phyloP scores from a whole-genome alignment of 164 flowering plant species.

The Vitis vinifera region DNA sequence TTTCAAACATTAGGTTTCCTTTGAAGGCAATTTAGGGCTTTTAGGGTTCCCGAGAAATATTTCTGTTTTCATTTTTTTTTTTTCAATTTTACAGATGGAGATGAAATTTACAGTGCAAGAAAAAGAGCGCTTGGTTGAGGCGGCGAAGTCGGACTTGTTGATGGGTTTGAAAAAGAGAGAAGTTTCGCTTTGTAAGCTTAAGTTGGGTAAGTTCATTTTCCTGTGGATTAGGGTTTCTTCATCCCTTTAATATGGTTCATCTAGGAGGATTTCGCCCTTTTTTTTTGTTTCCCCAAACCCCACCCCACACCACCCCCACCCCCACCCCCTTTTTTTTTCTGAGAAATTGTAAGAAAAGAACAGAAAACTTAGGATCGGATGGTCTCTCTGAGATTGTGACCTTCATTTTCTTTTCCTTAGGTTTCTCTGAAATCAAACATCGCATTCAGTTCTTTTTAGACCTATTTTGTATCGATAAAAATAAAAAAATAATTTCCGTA shows the following conservation, averaged over 20 bases:
- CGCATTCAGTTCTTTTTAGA: too few relatives aligned
- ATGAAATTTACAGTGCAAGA: conserved; percentile 25
- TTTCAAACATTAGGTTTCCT: background rate
- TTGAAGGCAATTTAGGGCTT: conserved; percentile 1
- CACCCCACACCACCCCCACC: too few relatives aligned
- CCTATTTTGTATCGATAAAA: too few relatives aligned
- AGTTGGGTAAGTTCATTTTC: conserved; percentile 42
- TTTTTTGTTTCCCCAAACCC: too few relatives aligned
- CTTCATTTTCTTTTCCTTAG: too few relatives aligned
- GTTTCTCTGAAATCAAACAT: too few relatives aligned
- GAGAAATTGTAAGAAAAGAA: conserved; percentile 1
- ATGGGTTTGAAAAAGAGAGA: conserved; percentile 54
- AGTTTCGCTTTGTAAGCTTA: conserved; percentile 31
- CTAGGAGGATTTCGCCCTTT: background rate
- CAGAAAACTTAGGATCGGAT: too few relatives aligned
- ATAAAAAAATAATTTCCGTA: too few relatives aligned
- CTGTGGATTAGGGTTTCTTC: background rate
- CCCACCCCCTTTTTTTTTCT: background rate
- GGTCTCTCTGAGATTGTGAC: too few relatives aligned
- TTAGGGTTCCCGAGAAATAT: background rate
- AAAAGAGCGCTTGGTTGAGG: conserved; percentile 33
- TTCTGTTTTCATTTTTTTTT: conserved; percentile 2
- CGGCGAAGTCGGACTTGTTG: conserved; percentile 38
- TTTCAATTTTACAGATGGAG: conserved; percentile 40
- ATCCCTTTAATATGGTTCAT: background rate